Evolutionary conservation across 164 flowering plant genomes (phyloP), one percentile per base, ranked within the genome.

Genomic region (Dillenia turbinata): DNA sequence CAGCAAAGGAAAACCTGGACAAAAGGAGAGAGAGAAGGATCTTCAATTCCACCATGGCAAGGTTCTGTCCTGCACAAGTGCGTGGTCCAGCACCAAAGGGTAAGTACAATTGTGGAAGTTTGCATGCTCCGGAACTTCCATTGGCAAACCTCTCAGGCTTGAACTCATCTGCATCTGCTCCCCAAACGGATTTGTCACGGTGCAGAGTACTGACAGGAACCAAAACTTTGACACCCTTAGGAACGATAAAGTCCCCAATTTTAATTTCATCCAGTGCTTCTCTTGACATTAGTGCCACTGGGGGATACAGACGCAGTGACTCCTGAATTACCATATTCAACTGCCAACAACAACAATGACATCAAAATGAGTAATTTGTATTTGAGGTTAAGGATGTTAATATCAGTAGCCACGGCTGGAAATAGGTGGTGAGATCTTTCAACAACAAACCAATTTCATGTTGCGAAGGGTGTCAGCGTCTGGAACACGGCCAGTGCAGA

Each of bases 261-360:
- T 56, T 61, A 47, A 60, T 48, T 55, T 70, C 74, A 10, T 52
- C 10, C 1, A 73, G 52, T 0, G 63, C 75, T 26, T 73, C 75
- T 26, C 73, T 73, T 0, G 68, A 8, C 10, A 71, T 1, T 2
- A 70, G 46, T 3, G 61, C 9, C 2, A 26, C 65, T 2, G 80
- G 70, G 1, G 74, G 69, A 44, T 73, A 67, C 6, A 76, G 74
- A 0, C 79, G 51, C 47, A 76, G 15, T 8, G 74, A n/a, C 49
- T 76, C 79, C 17, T 69, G 66, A 14, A 76, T 60, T 47, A 73
- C 77, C 73, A 66, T 72, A 6, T 60, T 69, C 43, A 76, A 10
- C 79, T 76, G 62, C 40, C 40, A 26, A 26, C 40, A 26, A 2
- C 40, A 26, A 26, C 62, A 16, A 22, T 9, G 14, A 14, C 15